Evolutionary conservation across 495 filamentous ascomycete species (phyloP).

Genomic region (Trichocladium antarcticum): DNA sequence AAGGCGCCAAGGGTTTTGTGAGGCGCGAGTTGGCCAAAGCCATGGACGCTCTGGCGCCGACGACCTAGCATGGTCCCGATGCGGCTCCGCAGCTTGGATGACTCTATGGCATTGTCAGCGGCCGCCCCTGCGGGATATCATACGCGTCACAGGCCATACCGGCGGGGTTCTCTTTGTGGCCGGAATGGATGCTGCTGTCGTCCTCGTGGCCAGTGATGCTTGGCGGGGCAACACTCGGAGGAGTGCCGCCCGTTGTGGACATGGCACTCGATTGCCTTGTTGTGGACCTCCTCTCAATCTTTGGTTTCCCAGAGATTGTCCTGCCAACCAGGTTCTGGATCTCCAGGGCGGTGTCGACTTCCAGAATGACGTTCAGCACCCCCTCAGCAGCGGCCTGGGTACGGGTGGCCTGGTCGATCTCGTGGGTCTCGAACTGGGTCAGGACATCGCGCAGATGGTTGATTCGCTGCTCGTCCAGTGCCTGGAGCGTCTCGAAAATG

Average conservation of each 20-base stretch:
- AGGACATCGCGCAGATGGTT: slow-evolving; percentile 89
- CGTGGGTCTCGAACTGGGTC: slow-evolving; percentile 87
- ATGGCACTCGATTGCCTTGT: slow-evolving; percentile 32
- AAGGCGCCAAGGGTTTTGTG: slow-evolving; percentile 42
- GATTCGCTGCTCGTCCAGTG: slow-evolving; percentile 75
- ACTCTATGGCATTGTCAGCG: slow-evolving; percentile 25
- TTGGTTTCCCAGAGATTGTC: slow-evolving; percentile 40
- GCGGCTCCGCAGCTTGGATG: slow-evolving; percentile 48
- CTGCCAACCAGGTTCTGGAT: slow-evolving; percentile 69
- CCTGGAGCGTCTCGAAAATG: slow-evolving; percentile 89
- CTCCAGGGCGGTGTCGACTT: slow-evolving; percentile 78
- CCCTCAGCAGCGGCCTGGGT: slow-evolving; percentile 65
- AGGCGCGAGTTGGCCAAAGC: slow-evolving; percentile 37
- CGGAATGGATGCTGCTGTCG: slow-evolving; percentile 52
- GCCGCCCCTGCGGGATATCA: neutral
- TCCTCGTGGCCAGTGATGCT: slow-evolving; percentile 40
- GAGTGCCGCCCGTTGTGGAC: slow-evolving; percentile 10
- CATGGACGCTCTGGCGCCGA: slow-evolving; percentile 48
- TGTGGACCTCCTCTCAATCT: slow-evolving; percentile 33
- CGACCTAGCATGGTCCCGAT: slow-evolving; percentile 73
- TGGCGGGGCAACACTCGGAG: slow-evolving; percentile 15
- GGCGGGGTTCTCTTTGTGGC: slow-evolving; percentile 37
- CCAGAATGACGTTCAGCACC: slow-evolving; percentile 74
- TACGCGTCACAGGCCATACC: slow-evolving; percentile 21
- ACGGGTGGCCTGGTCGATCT: slow-evolving; percentile 76